These are phyloP conservation scores for Myxozyma neotropica DNA, from an alignment of 805 yeast species.

Conservation along the genomic window DNA sequence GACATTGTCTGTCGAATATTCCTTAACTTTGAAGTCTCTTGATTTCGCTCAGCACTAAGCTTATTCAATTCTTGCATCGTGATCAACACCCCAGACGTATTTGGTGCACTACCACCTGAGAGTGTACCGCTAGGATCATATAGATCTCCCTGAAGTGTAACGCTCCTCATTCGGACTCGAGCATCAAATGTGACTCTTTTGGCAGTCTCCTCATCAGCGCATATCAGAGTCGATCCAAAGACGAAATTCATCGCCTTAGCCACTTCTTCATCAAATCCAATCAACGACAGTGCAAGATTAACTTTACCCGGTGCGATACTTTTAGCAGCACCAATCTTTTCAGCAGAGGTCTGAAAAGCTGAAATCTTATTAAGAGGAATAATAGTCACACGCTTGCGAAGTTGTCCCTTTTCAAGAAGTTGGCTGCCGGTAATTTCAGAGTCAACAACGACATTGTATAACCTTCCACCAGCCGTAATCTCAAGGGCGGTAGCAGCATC, in stretches of 20 bases:
- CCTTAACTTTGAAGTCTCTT: slow-evolving; percentile 50
- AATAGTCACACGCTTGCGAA: slow-evolving; percentile 82
- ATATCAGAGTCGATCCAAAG: slow-evolving; percentile 86
- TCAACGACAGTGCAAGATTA: slow-evolving; percentile 81
- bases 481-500: slow-evolving; percentile 82
- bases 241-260: slow-evolving; percentile 84
- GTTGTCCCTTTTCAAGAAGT: slow-evolving; percentile 72
- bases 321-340: slow-evolving; percentile 66
- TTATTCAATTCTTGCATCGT: slow-evolving; percentile 67
- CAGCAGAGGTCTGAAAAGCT: slow-evolving; percentile 57
- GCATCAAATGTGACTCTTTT: slow-evolving; percentile 87
- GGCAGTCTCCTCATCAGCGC: slow-evolving; percentile 86
- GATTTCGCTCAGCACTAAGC: slow-evolving; percentile 46
- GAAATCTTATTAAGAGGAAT: slow-evolving; percentile 88
- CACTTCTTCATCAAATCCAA: slow-evolving; percentile 73
- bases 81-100: slow-evolving; percentile 57
- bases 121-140: slow-evolving; percentile 96
- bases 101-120: slow-evolving; percentile 85
- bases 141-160: slow-evolving; percentile 89
- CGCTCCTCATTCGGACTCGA: slow-evolving; percentile 73
- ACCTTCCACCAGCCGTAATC: slow-evolving; percentile 88
- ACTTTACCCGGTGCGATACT: slow-evolving; percentile 79
- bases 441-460: slow-evolving; percentile 90
- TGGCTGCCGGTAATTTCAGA: slow-evolving; percentile 82
- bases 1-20: slow-evolving; percentile 40